Base-by-base conservation (phyloP, 331 rosid species). In the Erythrophleum ivorense region DNA sequence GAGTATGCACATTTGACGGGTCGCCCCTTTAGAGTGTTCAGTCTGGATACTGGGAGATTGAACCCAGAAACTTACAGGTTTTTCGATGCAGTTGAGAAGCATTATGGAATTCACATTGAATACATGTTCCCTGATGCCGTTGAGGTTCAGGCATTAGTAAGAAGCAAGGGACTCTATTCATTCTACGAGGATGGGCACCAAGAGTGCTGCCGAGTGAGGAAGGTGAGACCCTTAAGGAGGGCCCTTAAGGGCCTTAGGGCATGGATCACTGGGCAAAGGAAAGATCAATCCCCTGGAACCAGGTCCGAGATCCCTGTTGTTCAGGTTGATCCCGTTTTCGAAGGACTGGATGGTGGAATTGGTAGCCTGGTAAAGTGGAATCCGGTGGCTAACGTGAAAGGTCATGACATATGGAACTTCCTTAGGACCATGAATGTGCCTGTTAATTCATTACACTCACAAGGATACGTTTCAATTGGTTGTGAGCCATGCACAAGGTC, bases 401-500 rank as follows among this genome's bases (percentile, higher is more conserved):
- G 99, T 60, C 52, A 19, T 60, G 97, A 93, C 81, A 55, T 92
- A 48, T 96, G 99, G 99, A 90, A 84, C 85, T 93, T 96, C 83
- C 93, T 96, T 67, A 90, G 89, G 71, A 89, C 98, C 81, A 96
- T 96, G 97, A 77, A 96, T 66, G 97, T 96, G n/a, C 99, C 99
- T n/a, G 94, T 96, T 59, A 96, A 96, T 80, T 66, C 95, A 9
- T 88, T 96, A 89, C 99, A 96, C 71, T 77, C 95, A 9, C 85
- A 87, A 80, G 99, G 99, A 40, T 96, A 92, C n/a, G 80, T 96
- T 75, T 96, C 99, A 6, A 93, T 96, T 79, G 99, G 99, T 41
- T 96, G 99, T 41, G 99, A 96, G 86, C 99, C 99, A 8, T 96
- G 99, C 91, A 96, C 99, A 46, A 93, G 98, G 87, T 84, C 99